A percentile compares a stretch with the other conserved stretches of the same genome.
Conservation (phyloP, 2,329 filamentous ascomycete species). For the Cytospora paraplurivora region DNA sequence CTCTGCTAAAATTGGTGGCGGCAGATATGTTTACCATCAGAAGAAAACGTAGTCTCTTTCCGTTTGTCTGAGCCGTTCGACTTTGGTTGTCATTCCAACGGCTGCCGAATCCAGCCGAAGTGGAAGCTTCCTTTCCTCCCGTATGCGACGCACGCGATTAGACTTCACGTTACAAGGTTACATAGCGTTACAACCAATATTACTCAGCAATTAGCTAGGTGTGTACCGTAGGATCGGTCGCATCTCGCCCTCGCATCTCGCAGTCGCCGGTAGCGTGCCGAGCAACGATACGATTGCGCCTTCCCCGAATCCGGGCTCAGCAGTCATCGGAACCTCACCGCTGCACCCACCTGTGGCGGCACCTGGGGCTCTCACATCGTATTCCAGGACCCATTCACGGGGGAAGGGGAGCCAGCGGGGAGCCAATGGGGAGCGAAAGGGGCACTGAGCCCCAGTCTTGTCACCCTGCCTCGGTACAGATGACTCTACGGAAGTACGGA, state of each 20-base stretch:
- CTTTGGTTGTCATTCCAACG: background rate
- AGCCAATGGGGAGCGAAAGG: too few relatives aligned
- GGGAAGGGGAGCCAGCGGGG: too few relatives aligned
- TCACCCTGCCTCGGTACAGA: background rate
- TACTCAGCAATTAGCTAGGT: too few relatives aligned
- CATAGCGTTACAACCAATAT: background rate
- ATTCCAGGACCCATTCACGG: background rate
- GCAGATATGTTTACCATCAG: background rate
- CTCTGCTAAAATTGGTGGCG: constrained; percentile 8
- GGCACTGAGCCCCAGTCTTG: background rate
- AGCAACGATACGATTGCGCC: too few relatives aligned
- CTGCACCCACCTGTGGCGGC: background rate
- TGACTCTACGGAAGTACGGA: too few relatives aligned
- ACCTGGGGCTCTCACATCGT: background rate
- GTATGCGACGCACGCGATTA: background rate
- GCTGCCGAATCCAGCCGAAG: background rate
- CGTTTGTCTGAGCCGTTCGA: background rate
- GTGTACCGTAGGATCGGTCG: too few relatives aligned
- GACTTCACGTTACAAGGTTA: background rate
- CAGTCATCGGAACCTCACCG: background rate
- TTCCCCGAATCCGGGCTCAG: background rate
- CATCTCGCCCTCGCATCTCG: constrained; percentile 1
- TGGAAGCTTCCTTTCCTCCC: background rate
- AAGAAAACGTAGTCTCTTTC: too few relatives aligned
- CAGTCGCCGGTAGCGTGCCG: background rate